Conservation (phyloP, 1,139 yeast genomes). For the Kurtzmaniella natalensis region DNA sequence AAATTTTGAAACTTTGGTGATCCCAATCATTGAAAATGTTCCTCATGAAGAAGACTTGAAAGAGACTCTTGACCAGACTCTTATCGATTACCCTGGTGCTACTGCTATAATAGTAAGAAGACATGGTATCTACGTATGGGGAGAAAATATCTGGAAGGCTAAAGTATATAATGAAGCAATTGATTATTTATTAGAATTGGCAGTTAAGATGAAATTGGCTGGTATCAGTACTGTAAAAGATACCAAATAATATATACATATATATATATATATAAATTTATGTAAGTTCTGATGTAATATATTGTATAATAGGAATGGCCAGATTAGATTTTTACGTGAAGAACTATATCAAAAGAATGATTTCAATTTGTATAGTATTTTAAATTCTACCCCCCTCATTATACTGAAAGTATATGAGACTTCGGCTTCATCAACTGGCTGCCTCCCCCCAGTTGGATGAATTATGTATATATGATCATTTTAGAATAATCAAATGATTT, state of each 20-base stretch:
- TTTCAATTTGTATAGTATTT: too few species aligned
- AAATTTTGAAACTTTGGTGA: constrained; percentile 68
- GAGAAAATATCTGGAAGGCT: constrained; percentile 88
- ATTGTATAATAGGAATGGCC: too few species aligned
- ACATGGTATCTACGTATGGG: constrained; percentile 97
- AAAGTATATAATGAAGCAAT: constrained; percentile 90
- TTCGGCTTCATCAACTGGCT: too few species aligned
- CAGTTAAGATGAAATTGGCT: constrained; percentile 68
- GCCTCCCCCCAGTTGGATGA: too few species aligned
- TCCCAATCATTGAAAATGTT: constrained; percentile 88
- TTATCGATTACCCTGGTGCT: constrained; percentile 65
- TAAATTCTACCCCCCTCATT: too few species aligned
- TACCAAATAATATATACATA: constrained; percentile 13
- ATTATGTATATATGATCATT: too few species aligned
- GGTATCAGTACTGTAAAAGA: constrained; percentile 49
- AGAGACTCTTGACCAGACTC: constrained; percentile 60
- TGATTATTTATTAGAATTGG: constrained; percentile 82
- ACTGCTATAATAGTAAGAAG: constrained; percentile 87
- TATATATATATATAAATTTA: too few species aligned
- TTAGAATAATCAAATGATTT: too few species aligned
- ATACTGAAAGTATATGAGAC: too few species aligned
- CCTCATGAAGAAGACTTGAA: constrained; percentile 85
- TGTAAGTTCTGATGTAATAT: too few species aligned
- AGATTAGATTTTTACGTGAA: too few species aligned
- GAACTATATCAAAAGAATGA: too few species aligned